Evolutionary conservation across 2,329 filamentous ascomycete species (phyloP).

Genomic region (Epichloe gansuensis): DNA sequence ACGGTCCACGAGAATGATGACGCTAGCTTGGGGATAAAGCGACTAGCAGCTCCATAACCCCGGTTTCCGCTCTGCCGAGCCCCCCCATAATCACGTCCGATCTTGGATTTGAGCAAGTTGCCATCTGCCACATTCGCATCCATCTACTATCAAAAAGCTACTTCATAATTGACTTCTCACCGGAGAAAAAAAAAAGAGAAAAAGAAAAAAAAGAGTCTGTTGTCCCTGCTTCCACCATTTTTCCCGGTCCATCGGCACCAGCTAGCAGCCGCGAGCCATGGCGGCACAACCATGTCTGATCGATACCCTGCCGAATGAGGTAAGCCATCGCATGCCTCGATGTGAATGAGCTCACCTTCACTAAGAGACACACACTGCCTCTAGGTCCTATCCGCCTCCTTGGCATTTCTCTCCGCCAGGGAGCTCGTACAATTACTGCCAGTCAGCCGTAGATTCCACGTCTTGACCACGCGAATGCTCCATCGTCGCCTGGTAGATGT

Average conservation of each 20-base stretch:
- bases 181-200: too few relatives aligned
- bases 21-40: too few relatives aligned
- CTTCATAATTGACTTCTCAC: too few relatives aligned
- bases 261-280: background rate
- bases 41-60: too few relatives aligned
- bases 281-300: background rate
- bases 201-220: too few relatives aligned
- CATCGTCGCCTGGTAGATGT: slow-evolving; percentile 44
- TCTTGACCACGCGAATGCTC: slow-evolving; percentile 48
- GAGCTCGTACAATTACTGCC: slow-evolving; percentile 43
- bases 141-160: too few relatives aligned
- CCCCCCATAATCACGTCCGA: too few relatives aligned
- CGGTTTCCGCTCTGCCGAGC: too few relatives aligned
- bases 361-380: background rate
- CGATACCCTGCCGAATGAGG: background rate
- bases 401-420: slow-evolving; percentile 34
- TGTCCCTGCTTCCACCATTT: too few relatives aligned
- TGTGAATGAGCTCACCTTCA: background rate
- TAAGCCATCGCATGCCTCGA: background rate
- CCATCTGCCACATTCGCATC: too few relatives aligned
- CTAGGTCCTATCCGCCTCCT: slow-evolving; percentile 4
- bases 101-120: too few relatives aligned
- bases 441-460: slow-evolving; percentile 51
- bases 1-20: too few relatives aligned
- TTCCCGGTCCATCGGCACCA: background rate